These are phyloP conservation scores for Leishmania turanica DNA, from an alignment of 208 protist species.

Conservation along the genomic window DNA sequence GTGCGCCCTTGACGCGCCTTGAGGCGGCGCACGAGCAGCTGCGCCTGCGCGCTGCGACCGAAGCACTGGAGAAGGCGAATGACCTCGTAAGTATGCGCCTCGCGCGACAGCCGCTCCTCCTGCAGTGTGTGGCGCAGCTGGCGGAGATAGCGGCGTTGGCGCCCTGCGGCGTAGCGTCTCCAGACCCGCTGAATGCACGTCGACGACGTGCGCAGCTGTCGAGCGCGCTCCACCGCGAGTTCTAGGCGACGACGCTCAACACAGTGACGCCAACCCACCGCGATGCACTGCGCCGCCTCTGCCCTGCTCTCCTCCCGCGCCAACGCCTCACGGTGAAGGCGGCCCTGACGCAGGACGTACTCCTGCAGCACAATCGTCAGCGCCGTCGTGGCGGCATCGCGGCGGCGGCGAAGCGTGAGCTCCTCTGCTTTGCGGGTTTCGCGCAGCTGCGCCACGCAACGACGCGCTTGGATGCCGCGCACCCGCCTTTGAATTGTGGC, in stretches of 20 bases:
- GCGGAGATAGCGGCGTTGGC: conserved; percentile 65
- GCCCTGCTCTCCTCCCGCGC: conserved; percentile 8
- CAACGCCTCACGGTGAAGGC: conserved; percentile 30
- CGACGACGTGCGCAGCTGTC: conserved; percentile 40
- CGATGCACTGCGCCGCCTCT: conserved; percentile 51
- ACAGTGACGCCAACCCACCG: conserved; percentile 35
- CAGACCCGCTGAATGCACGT: conserved; percentile 48
- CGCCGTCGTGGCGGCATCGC: conserved; percentile 27
- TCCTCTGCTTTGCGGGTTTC: conserved; percentile 12
- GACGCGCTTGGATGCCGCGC: conserved; percentile 37
- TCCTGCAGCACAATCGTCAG: conserved; percentile 54
- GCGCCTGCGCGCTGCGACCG: conserved; percentile 44
- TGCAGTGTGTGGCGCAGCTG: conserved; percentile 36
- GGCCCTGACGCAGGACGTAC: conserved; percentile 37
- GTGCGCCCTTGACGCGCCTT: conserved; percentile 50
- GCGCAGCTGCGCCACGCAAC: conserved; percentile 1
- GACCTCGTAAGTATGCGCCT: conserved; percentile 35
- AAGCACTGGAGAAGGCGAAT: conserved; percentile 52
- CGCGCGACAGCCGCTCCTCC: conserved; percentile 43
- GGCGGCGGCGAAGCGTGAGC: conserved; percentile 3
- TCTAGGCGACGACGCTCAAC: conserved; percentile 44
- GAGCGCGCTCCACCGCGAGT: conserved; percentile 36
- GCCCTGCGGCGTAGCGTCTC: conserved; percentile 42
- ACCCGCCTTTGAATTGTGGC: conserved; percentile 43
- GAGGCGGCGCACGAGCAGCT: conserved; percentile 32